Evolutionary conservation across 192 early-diverging fungal genomes (phyloP).

Genomic region (Funneliformis geosporum): DNA sequence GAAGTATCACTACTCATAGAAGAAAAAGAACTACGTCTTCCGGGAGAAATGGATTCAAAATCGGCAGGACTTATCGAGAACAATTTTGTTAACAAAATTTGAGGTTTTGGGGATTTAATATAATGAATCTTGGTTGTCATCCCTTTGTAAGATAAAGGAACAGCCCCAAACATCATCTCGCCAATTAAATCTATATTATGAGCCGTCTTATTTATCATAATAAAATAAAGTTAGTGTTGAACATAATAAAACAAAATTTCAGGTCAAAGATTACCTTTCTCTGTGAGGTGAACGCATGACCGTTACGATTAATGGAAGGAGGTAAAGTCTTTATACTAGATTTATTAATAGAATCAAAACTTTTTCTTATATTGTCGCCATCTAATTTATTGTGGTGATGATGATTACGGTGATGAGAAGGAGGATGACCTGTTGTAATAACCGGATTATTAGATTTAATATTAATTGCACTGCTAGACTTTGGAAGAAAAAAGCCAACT

Average conservation of each 20-base stretch:
- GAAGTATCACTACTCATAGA: conserved; percentile 47
- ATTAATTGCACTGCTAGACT: conserved; percentile 13
- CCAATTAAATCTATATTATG: conserved; percentile 44
- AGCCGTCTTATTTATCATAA: not conserved
- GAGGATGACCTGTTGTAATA: not conserved
- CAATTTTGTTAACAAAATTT: conserved; percentile 46
- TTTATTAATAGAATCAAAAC: conserved; percentile 21
- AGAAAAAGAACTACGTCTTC: conserved; percentile 42
- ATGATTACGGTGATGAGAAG: not conserved
- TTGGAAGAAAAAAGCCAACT: conserved; percentile 16
- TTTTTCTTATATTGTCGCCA: conserved; percentile 13
- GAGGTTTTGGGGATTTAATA: conserved; percentile 39
- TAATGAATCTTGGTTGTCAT: conserved; percentile 47
- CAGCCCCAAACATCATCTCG: conserved; percentile 52
- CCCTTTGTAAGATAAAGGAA: conserved; percentile 49
- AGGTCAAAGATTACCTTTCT: conserved; percentile 16
- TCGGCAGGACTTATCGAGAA: conserved; percentile 43
- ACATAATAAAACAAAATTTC: not conserved
- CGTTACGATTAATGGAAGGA: conserved; percentile 7
- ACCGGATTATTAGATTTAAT: not conserved
- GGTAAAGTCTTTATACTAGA: conserved; percentile 14
- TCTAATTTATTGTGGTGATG: not conserved
- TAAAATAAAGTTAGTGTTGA: not conserved
- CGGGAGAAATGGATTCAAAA: conserved; percentile 30
- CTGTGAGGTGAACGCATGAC: not conserved